These are phyloP conservation scores for Boletus subparvulus DNA, from an alignment of 768 basidiomycete species.

Conservation along the genomic window DNA sequence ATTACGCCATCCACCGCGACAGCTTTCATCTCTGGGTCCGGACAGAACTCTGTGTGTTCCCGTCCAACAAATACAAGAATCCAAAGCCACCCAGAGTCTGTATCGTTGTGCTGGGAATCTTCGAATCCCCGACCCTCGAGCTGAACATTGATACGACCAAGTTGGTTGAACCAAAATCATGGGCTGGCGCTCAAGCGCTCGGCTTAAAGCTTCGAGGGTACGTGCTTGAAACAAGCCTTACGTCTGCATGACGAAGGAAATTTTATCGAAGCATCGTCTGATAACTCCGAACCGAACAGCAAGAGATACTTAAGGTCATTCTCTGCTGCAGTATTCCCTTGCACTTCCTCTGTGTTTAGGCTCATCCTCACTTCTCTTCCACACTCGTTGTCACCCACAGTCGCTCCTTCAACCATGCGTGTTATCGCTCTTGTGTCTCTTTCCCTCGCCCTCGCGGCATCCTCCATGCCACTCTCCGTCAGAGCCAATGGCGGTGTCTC, in stretches of 20 bases:
- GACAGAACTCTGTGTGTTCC: no score
- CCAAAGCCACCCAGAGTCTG: neutral
- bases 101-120: neutral
- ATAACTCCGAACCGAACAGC: neutral
- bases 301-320: neutral
- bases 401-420: slow-evolving; percentile 12
- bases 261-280: neutral
- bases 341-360: neutral
- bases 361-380: neutral
- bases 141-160: neutral
- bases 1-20: neutral
- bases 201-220: neutral
- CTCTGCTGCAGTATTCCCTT: neutral
- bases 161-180: neutral
- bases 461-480: slow-evolving; percentile 4
- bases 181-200: no score
- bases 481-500: neutral
- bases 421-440: slow-evolving; percentile 9
- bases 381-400: slow-evolving; percentile 5
- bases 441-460: slow-evolving; percentile 3
- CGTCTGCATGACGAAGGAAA: neutral
- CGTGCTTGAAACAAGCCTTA: neutral
- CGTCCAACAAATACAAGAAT: neutral
- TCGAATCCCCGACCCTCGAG: neutral
- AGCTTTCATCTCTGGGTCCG: no score